Percentiles rank a stretch among this genome's conserved stretches.
phyloP scores from a whole-genome alignment of 805 yeast genomes.

The Teunomyces atbi region DNA sequence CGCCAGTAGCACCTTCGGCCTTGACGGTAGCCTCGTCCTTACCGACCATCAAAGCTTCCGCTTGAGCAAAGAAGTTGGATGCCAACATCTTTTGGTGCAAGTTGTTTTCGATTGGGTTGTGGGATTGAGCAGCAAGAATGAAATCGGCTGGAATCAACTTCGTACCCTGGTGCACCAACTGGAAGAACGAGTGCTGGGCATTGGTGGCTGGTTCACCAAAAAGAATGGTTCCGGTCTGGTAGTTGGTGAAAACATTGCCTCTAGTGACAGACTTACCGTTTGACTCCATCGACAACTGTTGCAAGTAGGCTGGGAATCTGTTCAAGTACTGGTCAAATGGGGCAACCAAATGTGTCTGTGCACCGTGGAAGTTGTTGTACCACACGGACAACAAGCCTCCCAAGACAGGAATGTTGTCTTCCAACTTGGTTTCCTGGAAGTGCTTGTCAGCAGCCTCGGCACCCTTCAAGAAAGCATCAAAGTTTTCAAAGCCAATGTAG shows the following conservation, averaged over 20 bases:
- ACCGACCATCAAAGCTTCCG: conserved; percentile 97
- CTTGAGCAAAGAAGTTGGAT: conserved; percentile 98
- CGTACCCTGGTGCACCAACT: conserved; percentile 98
- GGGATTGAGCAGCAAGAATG: conserved; percentile 94
- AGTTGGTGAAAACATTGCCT: conserved; percentile 84
- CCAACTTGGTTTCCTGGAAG: conserved; percentile 79
- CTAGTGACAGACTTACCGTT: conserved; percentile 98
- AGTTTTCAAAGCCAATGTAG: conserved; percentile 94
- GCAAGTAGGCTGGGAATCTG: conserved; percentile 99
- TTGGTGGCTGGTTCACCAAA: conserved; percentile 99
- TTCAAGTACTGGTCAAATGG: conserved; percentile 99
- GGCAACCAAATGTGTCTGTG: conserved; percentile 97
- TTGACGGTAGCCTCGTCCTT: conserved; percentile 80
- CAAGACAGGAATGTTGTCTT: conserved; percentile 85
- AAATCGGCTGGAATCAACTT: conserved; percentile 96
- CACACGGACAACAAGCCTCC: conserved; percentile 95
- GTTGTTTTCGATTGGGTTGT: conserved; percentile 93
- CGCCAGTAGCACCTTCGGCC: conserved; percentile 85
- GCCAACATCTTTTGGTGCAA: conserved; percentile 97
- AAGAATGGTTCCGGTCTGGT: conserved; percentile 92
- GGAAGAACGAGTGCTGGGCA: conserved; percentile 99
- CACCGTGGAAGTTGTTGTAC: conserved; percentile 98
- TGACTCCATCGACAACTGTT: conserved; percentile 98
- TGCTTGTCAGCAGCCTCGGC: conserved; percentile 97
- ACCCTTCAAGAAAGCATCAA: conserved; percentile 89